A percentile compares a stretch with the other conserved stretches of the same genome.
phyloP scores from a whole-genome alignment of 139 green algal species.

The Diplosphaera chodatii region DNA sequence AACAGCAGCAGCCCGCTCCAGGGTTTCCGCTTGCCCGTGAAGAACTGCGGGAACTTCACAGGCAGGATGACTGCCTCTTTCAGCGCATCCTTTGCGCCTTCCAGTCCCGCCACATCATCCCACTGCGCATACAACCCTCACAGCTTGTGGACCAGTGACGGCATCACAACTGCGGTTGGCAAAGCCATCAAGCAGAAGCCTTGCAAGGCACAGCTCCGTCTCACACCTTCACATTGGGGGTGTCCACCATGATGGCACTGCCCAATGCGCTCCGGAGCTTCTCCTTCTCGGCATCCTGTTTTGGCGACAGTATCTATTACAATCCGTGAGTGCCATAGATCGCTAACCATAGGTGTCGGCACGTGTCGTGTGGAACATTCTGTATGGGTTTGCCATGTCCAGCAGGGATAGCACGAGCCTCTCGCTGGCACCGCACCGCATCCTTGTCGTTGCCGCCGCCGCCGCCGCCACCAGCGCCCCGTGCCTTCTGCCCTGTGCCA shows the following conservation, averaged over 20 bases:
- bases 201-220: neutral
- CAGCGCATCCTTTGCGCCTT: slow-evolving; percentile 93
- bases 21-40: slow-evolving; percentile 97
- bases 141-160: neutral
- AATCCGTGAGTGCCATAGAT: no score
- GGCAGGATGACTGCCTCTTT: slow-evolving; percentile 99
- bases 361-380: no score
- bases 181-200: no score
- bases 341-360: no score
- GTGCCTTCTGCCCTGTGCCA: slow-evolving; percentile 14
- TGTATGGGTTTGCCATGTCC: no score
- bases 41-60: slow-evolving; percentile 99
- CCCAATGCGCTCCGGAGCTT: slow-evolving; percentile 72
- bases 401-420: no score
- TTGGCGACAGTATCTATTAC: neutral
- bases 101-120: slow-evolving; percentile 96
- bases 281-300: slow-evolving; percentile 60
- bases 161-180: no score
- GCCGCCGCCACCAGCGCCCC: slow-evolving; percentile 15
- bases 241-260: slow-evolving; percentile 81
- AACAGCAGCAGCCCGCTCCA: slow-evolving; percentile 98
- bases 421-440: slow-evolving; percentile 13
- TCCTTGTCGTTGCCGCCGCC: slow-evolving; percentile 25
- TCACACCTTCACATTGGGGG: slow-evolving; percentile 83
- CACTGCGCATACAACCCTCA: slow-evolving; percentile 48